Evolutionary conservation across 495 filamentous ascomycete species (phyloP).

Genomic region (Penicillium silybi): DNA sequence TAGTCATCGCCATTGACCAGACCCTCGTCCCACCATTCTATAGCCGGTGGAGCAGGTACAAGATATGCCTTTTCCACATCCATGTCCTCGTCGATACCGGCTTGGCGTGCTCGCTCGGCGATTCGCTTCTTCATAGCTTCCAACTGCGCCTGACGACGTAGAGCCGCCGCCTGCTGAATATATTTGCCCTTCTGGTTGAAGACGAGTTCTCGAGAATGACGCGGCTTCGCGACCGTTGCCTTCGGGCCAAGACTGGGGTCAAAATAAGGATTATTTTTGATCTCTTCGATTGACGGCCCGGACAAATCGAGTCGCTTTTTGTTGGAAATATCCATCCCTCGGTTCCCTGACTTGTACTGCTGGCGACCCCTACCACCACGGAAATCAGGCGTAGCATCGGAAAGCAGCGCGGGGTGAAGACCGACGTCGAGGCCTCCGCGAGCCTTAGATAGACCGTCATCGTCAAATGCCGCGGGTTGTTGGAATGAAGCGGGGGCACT

Average conservation of each 20-base stretch:
- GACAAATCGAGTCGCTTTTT: conserved; percentile 66
- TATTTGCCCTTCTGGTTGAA: conserved; percentile 99
- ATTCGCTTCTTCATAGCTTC: conserved; percentile 94
- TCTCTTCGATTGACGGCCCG: conserved; percentile 64
- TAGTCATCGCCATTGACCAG: conserved; percentile 73
- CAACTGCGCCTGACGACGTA: conserved; percentile 79
- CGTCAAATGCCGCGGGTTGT: conserved; percentile 43
- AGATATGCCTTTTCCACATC: conserved; percentile 85
- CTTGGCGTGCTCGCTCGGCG: conserved; percentile 76
- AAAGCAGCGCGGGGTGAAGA: conserved; percentile 80
- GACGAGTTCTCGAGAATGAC: conserved; percentile 68
- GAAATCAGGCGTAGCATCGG: conserved; percentile 62
- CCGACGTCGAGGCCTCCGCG: conserved; percentile 83
- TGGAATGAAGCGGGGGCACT: conserved; percentile 33
- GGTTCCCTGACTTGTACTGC: conserved; percentile 57
- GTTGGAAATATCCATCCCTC: conserved; percentile 32
- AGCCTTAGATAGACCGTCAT: conserved; percentile 46
- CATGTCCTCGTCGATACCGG: conserved; percentile 85
- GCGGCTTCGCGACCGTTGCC: conserved; percentile 56
- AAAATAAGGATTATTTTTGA: conserved; percentile 78
- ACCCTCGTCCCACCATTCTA: conserved; percentile 98
- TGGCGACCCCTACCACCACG: conserved; percentile 56
- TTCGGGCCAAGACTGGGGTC: conserved; percentile 68
- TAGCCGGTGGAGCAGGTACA: conserved; percentile 74
- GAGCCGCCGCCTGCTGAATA: conserved; percentile 83